Base-by-base conservation (phyloP, 495 filamentous ascomycete genomes). In the Aspergillus wentii region DNA sequence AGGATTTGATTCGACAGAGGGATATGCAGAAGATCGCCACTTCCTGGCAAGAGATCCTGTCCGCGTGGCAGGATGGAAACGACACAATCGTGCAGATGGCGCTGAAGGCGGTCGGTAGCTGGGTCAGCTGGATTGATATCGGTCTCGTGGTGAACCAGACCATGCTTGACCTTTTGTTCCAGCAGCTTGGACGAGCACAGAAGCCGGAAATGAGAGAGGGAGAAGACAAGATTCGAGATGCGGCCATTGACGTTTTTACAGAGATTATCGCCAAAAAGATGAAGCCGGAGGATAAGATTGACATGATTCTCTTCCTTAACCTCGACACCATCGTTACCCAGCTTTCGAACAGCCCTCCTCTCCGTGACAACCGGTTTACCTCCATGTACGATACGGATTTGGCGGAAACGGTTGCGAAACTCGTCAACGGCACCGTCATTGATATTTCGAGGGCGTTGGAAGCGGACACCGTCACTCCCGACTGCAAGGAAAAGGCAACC, bases 101-200 rank as follows among this genome's bases (percentile, higher is more conserved):
- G 44, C 73, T 99, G 19, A 88, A 82, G 62, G 80, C 86, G 9
- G 79, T 97, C 32, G 88, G 87, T 14, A 85, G 86, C 54, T 99
- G 94, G 94, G 89, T 94, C 31, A 88, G 86, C 71, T 99, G 92
- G 92, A 91, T 90, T 42, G 94, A 97, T 48, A 96, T 99, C 47
- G 82, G 82, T 14, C 70, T 99, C 26, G 79, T 97, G 30, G 85
- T 97, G 44, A 92, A 94, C 57, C 79, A 91, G 48, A 76, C 80
- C 27, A 86, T 94, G 69, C 72, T 96, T 46, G 80, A 74, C 49
- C 70, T 87, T 33, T 76, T 99, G 39, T 84, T 95, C 61, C 81
- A 90, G 58, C 76, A 83, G 49, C 79, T 83, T 40, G 83, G 76
- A 40, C 78, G 77, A 48, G 73, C 74, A 30, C 64, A 61, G 43